Evolutionary conservation across 1,284 basidiomycete species (phyloP), one percentile per base, ranked within the genome.

Genomic region (Ustilago loliicola): DNA sequence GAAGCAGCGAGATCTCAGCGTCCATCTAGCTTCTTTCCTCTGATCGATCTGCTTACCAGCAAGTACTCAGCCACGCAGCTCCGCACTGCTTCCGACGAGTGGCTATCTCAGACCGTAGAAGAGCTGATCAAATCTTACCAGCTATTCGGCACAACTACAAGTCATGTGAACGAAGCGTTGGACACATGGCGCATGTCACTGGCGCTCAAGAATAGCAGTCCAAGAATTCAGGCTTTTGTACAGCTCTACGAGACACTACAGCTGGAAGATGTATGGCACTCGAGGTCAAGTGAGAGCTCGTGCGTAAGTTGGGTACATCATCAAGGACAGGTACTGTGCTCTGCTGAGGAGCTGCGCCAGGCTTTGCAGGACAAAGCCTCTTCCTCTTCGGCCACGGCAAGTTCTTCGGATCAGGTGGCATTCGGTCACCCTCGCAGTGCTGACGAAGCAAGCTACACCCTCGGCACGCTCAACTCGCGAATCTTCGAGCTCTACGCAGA

Each of bases 1-100:
- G 96, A 83, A 83, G 93, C 87, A n/a, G 68, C 51, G 25, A 42
- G 58, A n/a, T 45, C 73, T 0, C 68, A 81, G 30, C 73, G 71
- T 19, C 66, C 80, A 23, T 52, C 70, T 1, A 54, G 71, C 57
- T 81, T 84, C 65, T 81, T 81, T 27, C 52, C 66, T 2, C 47
- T 85, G 23, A 29, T 85, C 30, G 56, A 62, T 25, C 57, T 61
- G 4, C 58, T 83, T 23, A 77, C 67, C 10, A 59, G 32, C 54
- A 61, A 55, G 8, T 60, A 61, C 25, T 34, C 45, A 21, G 47
- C 68, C 1, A 6, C 32, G 2, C 47, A 64, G 51, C 62, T 76
- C 19, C 59, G 54, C 34, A 21, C n/a, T 1, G 62, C 66, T 1
- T 66, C 72, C 3, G 68, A 72, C 50, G 64, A 73, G 25, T 36